Conservation (phyloP, 2,329 filamentous ascomycete species). For the Bertia moriformis region DNA sequence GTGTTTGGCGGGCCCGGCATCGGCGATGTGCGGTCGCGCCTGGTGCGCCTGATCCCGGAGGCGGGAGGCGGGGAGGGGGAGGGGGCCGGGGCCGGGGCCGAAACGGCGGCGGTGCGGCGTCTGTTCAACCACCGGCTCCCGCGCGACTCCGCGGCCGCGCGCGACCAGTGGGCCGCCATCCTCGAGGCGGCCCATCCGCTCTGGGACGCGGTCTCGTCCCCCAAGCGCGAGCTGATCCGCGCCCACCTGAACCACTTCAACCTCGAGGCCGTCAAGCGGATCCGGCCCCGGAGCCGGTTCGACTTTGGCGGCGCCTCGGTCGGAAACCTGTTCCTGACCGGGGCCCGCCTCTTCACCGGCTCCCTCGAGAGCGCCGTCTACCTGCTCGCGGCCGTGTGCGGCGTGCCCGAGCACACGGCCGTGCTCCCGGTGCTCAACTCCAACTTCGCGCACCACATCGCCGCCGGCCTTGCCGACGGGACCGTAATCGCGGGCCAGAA, state of each 20-base stretch:
- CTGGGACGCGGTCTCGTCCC: constrained; percentile 57
- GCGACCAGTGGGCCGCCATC: constrained; percentile 74
- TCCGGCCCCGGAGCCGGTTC: constrained; percentile 58
- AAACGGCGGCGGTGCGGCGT: constrained; percentile 60
- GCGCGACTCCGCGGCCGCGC: constrained; percentile 41
- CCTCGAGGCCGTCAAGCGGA: constrained; percentile 64
- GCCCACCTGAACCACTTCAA: constrained; percentile 66
- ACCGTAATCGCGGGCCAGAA: constrained; percentile 79
- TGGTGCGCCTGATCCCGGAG: constrained; percentile 79
- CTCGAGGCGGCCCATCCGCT: constrained; percentile 67
- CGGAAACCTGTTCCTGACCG: constrained; percentile 69
- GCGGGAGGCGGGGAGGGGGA: constrained; percentile 35
- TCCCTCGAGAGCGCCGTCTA: constrained; percentile 89
- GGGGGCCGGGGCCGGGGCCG: no score
- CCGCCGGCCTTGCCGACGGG: constrained; percentile 66
- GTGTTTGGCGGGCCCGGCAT: constrained; percentile 72
- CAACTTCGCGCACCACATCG: constrained; percentile 91
- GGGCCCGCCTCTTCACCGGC: constrained; percentile 77
- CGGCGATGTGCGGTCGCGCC: constrained; percentile 69
- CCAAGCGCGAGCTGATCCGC: constrained; percentile 64
- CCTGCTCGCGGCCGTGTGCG: constrained; percentile 71
- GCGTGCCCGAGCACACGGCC: constrained; percentile 60
- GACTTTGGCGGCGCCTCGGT: constrained; percentile 66
- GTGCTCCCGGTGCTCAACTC: constrained; percentile 86
- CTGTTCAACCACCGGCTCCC: constrained; percentile 82